Conservation (phyloP, 139 green algal species). For the Volvox africanus region DNA sequence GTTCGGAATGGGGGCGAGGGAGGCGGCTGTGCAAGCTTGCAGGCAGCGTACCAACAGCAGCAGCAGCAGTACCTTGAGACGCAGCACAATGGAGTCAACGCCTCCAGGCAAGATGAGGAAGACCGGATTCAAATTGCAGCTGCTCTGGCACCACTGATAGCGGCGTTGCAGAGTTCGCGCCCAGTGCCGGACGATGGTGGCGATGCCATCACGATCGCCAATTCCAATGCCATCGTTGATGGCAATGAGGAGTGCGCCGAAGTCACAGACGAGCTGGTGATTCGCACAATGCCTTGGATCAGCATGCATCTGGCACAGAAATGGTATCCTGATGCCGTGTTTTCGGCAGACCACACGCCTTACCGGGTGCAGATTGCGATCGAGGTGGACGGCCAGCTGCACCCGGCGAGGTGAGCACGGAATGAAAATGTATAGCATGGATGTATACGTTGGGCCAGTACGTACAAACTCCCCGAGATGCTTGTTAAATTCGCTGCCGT, state of each 20-base stretch:
- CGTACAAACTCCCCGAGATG: too few species aligned
- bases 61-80: not conserved
- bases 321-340: constrained; percentile 4
- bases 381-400: constrained; percentile 20
- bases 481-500: too few species aligned
- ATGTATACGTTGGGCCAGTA: too few species aligned
- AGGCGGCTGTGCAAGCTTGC: too few species aligned
- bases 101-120: not conserved
- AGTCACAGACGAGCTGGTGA: constrained; percentile 6
- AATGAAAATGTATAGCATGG: not conserved
- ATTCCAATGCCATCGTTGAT: not conserved
- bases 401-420: not conserved
- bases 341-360: not conserved
- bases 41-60: not conserved
- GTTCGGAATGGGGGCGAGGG: not conserved
- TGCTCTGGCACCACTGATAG: not conserved
- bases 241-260: not conserved
- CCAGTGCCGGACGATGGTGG: not conserved
- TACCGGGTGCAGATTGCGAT: not conserved
- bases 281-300: constrained; percentile 33
- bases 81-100: not conserved
- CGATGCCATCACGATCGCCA: not conserved
- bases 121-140: not conserved
- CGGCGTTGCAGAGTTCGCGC: not conserved
- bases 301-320: not conserved